Percentiles rank a stretch among this genome's conserved stretches.
Evolutionary conservation across 2,329 filamentous ascomycete species (phyloP).

Genomic region (Cadophora gregata): DNA sequence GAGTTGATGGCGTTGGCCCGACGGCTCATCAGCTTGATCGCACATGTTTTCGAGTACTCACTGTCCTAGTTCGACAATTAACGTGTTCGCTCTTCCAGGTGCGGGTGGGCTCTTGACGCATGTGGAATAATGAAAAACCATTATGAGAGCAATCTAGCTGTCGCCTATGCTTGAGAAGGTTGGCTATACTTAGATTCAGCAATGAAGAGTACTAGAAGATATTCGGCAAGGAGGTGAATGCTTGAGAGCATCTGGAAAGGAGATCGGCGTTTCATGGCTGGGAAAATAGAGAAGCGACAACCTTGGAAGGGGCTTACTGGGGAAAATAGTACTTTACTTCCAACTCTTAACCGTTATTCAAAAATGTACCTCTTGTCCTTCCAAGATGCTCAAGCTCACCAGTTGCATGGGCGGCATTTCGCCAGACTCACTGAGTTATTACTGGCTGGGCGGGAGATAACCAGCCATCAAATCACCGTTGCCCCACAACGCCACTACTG

Average conservation of each 20-base stretch:
- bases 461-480: conserved; percentile 3
- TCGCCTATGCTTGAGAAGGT: conserved; percentile 23
- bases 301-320: not conserved
- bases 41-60: conserved; percentile 47
- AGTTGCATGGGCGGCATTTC: not conserved
- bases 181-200: conserved; percentile 20
- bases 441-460: conserved; percentile 27
- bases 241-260: too few species aligned
- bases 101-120: too few species aligned
- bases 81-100: conserved; percentile 55
- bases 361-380: not conserved
- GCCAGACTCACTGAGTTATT: not conserved
- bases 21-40: conserved; percentile 55
- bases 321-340: not conserved
- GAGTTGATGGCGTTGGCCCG: conserved; percentile 38
- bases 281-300: not conserved
- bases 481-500: conserved; percentile 21
- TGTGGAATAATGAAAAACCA: conserved; percentile 34
- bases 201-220: conserved; percentile 23
- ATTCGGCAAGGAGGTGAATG: conserved; percentile 18
- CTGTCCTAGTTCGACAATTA: conserved; percentile 52
- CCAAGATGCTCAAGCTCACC: not conserved
- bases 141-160: conserved; percentile 20
- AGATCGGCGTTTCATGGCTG: too few species aligned
- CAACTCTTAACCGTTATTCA: not conserved